Evolutionary conservation across 768 basidiomycete species (phyloP), one percentile per base, ranked within the genome.

Genomic region (Solioccasus polychromus): DNA sequence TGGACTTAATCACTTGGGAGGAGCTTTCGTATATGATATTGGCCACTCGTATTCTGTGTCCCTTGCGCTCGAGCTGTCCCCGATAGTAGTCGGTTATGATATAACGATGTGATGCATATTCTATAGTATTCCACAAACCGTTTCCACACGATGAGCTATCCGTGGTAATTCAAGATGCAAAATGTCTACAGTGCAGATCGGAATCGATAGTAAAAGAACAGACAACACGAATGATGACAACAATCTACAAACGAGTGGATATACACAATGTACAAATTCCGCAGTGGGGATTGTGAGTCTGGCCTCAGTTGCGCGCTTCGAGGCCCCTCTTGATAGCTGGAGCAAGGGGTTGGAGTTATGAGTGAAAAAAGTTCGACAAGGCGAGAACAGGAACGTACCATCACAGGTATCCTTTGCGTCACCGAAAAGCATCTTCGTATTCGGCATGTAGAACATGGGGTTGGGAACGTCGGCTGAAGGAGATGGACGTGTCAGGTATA

Each of bases 321-420:
- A 83, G 67, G n/a, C 77, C 78, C 35, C 74, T 75, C 61, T 82
- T 82, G 61, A 83, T 76, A 35, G 80, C 80, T 82, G 47, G 6
- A 12, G 32, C 29, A 3, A n/a, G n/a, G n/a, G n/a, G n/a, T n/a
- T n/a, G n/a, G n/a, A n/a, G n/a, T 41, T 38, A 30, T 35, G 6
- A 40, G 39, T 48, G 24, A 47, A 35, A n/a, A n/a, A 32, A 22
- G 17, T 22, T 19, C 19, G 9, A 15, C 6, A 19, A 24, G 5
- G 8, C 23, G 25, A 45, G 14, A 12, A 23, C 18, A 35, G 22
- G 48, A 25, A 52, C 71, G 54, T 48, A 85, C 87, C 90, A 64
- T 93, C 92, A 55, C 91, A 92, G 24, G 85, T 88, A 57, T 88
- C 86, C 61, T 91, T 92, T 26, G 92, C 92, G 64, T 93, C 92